phyloP scores from a whole-genome alignment of 2,329 filamentous ascomycete species.

The Pyricularia pennisetigena region DNA sequence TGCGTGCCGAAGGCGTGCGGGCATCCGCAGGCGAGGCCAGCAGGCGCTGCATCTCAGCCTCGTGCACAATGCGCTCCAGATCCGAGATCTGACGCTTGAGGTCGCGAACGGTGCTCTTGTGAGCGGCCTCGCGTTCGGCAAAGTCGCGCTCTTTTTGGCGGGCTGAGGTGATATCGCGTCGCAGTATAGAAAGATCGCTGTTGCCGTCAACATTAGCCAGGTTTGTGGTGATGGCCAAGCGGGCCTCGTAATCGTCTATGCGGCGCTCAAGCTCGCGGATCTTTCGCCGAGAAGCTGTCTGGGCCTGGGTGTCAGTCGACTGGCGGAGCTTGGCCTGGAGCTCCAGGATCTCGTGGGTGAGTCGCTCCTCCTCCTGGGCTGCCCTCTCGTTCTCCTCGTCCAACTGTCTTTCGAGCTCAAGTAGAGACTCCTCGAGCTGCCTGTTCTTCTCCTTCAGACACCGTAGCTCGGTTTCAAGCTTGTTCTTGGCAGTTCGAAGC shows the following conservation, averaged over 20 bases:
- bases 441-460: conserved; percentile 56
- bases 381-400: conserved; percentile 58
- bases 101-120: conserved; percentile 51
- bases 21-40: conserved; percentile 30
- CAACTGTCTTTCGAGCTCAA: conserved; percentile 51
- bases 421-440: conserved; percentile 43
- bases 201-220: conserved; percentile 27
- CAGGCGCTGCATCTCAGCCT: conserved; percentile 46
- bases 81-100: conserved; percentile 57
- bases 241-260: conserved; percentile 42
- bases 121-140: conserved; percentile 53
- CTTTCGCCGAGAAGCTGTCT: conserved; percentile 49
- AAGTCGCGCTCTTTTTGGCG: conserved; percentile 58
- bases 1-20: conserved; percentile 37
- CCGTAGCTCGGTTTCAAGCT: conserved; percentile 57
- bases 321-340: conserved; percentile 36
- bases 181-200: conserved; percentile 49
- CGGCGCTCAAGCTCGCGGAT: conserved; percentile 56
- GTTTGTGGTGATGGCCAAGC: conserved; percentile 23
- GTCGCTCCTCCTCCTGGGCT: conserved; percentile 53
- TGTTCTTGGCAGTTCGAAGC: conserved; percentile 55
- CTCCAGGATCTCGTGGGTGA: conserved; percentile 42
- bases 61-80: conserved; percentile 57
- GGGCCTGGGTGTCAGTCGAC: conserved; percentile 41
- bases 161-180: conserved; percentile 51